These are phyloP conservation scores for Crucibulum laeve DNA, from an alignment of 768 basidiomycete genomes.

Conservation along the genomic window DNA sequence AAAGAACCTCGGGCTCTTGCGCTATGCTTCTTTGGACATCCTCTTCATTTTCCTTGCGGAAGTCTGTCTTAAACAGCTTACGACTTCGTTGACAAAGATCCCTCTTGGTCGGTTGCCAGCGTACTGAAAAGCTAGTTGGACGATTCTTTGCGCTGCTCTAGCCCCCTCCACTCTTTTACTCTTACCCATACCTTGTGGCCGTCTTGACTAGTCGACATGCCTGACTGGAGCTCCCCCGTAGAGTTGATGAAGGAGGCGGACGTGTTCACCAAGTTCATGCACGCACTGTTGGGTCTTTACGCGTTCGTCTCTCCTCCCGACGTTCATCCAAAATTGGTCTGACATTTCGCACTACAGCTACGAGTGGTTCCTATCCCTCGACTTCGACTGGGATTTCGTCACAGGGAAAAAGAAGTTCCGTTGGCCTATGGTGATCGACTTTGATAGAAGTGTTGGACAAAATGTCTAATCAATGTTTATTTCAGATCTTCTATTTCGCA, in stretches of 20 bases:
- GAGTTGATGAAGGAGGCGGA: constrained; percentile 44
- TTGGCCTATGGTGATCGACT: constrained; percentile 58
- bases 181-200: background rate
- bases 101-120: no score
- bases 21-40: no score
- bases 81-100: no score
- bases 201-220: constrained; percentile 24
- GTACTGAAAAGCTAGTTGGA: no score
- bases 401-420: constrained; percentile 52
- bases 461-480: background rate
- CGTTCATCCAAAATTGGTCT: background rate
- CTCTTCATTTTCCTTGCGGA: no score
- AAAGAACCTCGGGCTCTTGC: no score
- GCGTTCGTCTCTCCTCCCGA: constrained; percentile 21
- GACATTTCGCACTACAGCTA: constrained; percentile 27
- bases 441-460: background rate
- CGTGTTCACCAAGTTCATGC: constrained; percentile 49
- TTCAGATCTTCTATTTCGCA: constrained; percentile 61
- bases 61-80: no score
- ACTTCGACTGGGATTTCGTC: constrained; percentile 61
- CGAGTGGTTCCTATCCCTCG: constrained; percentile 48
- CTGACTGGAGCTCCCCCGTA: constrained; percentile 47
- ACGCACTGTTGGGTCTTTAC: constrained; percentile 55
- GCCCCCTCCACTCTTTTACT: background rate
- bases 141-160: constrained; percentile 2